Evolutionary conservation across 2,329 filamentous ascomycete species (phyloP).

Genomic region (Colletotrichum agaves): DNA sequence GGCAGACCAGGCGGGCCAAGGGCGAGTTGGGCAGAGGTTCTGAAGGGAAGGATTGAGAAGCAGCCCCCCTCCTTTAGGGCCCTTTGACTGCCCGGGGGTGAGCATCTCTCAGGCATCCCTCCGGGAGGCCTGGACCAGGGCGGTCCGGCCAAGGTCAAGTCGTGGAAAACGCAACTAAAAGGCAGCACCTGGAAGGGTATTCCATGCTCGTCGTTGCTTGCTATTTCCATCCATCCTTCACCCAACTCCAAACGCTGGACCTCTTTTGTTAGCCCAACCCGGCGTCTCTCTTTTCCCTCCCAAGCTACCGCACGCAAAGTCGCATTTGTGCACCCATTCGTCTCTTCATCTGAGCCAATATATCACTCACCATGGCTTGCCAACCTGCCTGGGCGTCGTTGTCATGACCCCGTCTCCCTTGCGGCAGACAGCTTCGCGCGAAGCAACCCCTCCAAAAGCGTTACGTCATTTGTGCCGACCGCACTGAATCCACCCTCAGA

Average conservation of each 20-base stretch:
- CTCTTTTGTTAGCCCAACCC: neutral
- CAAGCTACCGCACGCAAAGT: neutral
- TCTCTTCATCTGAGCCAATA: neutral
- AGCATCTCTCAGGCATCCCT: neutral
- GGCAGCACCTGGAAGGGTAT: constrained; percentile 4
- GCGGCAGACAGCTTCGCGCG: neutral
- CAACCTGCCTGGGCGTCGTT: neutral
- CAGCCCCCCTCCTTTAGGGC: constrained; percentile 16
- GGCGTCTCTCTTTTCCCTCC: neutral
- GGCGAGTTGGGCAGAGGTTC: constrained; percentile 27
- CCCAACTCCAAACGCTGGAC: neutral
- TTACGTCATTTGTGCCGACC: constrained; percentile 30
- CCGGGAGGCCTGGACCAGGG: constrained; percentile 10
- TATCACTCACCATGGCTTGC: neutral
- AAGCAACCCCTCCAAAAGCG: neutral
- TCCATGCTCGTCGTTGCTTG: constrained; percentile 12
- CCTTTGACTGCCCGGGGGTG: neutral
- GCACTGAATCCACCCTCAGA: constrained; percentile 3
- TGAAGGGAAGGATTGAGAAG: constrained; percentile 2
- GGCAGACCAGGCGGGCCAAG: constrained; percentile 3
- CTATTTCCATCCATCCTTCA: constrained; percentile 14
- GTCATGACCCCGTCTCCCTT: neutral
- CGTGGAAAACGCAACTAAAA: constrained; percentile 10
- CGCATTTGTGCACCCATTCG: constrained; percentile 20
- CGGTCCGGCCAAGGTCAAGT: constrained; percentile 19